Percentiles rank a stretch among this genome's conserved stretches.
Conservation (phyloP, 345 rosid species). For the Pugionium dolabratum region DNA sequence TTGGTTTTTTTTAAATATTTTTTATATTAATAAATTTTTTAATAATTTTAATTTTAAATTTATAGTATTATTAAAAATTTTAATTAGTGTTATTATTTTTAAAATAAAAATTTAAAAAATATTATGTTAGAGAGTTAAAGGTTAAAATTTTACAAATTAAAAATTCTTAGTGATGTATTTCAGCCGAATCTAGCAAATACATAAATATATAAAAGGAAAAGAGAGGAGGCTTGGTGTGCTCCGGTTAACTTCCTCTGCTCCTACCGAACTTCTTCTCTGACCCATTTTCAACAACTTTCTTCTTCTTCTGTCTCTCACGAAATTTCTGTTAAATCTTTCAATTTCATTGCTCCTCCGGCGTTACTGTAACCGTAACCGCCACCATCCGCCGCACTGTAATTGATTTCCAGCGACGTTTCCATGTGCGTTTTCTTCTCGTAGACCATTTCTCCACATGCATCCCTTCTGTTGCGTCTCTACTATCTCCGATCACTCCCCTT, state of each 20-base stretch:
- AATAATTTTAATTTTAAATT: too few relatives aligned
- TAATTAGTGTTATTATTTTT: too few relatives aligned
- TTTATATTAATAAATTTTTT: too few relatives aligned
- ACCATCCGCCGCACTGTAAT: constrained; percentile 15
- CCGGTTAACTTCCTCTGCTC: constrained; percentile 25
- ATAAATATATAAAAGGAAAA: too few relatives aligned
- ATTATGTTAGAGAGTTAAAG: too few relatives aligned
- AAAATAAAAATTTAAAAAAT: too few relatives aligned
- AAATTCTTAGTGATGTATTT: too few relatives aligned
- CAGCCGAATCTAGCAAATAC: too few relatives aligned
- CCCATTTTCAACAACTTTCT: constrained; percentile 4
- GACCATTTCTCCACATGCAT: constrained; percentile 47
- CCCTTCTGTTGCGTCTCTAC: constrained; percentile 64
- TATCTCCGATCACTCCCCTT: constrained; percentile 49
- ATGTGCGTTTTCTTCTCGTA: constrained; percentile 1
- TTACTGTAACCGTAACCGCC: constrained; percentile 24
- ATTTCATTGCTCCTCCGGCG: constrained; percentile 5
- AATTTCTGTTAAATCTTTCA: neutral
- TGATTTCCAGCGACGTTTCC: constrained; percentile 7
- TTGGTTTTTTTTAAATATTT: too few relatives aligned
- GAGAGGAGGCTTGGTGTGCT: neutral
- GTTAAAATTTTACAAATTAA: too few relatives aligned
- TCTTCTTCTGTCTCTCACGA: neutral
- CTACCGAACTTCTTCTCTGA: constrained; percentile 1
- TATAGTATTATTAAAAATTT: too few relatives aligned